Evolutionary conservation across 2,329 filamentous ascomycete genomes (phyloP), one percentile per base, ranked within the genome.

Genomic region (Botryotinia calthae): DNA sequence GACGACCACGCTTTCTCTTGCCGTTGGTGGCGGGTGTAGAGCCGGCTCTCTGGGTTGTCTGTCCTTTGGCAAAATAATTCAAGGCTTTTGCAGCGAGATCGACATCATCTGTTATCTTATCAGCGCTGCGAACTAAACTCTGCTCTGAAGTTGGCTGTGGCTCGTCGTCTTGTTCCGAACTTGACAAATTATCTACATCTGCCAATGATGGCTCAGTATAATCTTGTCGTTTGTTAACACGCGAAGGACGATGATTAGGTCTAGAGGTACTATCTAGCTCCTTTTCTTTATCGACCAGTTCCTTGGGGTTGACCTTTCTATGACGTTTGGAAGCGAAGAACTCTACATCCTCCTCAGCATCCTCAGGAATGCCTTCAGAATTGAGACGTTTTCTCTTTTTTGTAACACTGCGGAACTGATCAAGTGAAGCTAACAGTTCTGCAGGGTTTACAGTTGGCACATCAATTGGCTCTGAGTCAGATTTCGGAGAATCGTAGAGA

Each of bases 251-350:
- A 42, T 77, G 75, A 44, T 73, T 69, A n/a, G 75, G 68, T 64
- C 64, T 56, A 64, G 54, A 61, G 37, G 48, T 71, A 9, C 72
- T 54, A 34, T 65, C 46, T n/a, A 51, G 59, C 37, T 71, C 37
- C 20, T 40, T 40, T 31, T 54, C 70, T 40, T 42, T 34, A 7
- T 46, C 56, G 31, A 74, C 70, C 12, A 34, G 20, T 56, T 76
- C 73, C 72, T 75, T 79, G 4, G 73, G 65, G 40, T 72, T 56
- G 34, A 76, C 74, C 59, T 74, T 75, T 70, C 73, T 76, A 42
- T 77, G 76, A n/a, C 71, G 73, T 56, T 79, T 79, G 1, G 78
- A 78, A 20, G 76, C 70, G 44, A 79, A 77, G 67, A 79, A 79
- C 25, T 79, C 78, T 6, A 76, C 70, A 59, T 79, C 78, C 12